Evolutionary conservation across 208 protist species (phyloP).

Genomic region (Trypanosoma cruzi): DNA sequence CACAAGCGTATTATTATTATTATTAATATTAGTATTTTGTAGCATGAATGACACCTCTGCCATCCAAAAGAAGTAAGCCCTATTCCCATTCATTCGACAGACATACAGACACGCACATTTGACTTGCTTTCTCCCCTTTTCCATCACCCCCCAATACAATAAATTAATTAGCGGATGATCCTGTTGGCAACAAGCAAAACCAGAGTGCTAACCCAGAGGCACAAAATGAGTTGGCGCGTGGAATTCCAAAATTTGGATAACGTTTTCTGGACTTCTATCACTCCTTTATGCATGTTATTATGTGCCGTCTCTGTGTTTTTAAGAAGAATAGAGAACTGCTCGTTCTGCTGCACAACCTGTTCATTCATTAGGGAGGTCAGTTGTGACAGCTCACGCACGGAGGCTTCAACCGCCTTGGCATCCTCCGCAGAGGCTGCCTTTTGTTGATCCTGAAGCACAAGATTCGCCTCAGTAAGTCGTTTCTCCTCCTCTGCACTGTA

Average conservation of each 20-base stretch:
- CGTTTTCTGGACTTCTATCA: constrained; percentile 58
- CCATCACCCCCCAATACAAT: background rate
- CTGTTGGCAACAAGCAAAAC: constrained; percentile 63
- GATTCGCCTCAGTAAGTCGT: constrained; percentile 42
- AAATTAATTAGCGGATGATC: constrained; percentile 30
- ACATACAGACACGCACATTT: background rate
- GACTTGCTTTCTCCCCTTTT: background rate
- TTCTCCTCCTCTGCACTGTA: constrained; percentile 50
- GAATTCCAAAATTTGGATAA: constrained; percentile 65
- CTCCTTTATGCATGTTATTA: constrained; percentile 59
- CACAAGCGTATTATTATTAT: background rate
- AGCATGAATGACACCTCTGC: background rate
- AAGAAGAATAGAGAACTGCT: constrained; percentile 78
- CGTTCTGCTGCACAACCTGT: constrained; percentile 78
- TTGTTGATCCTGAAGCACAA: constrained; percentile 55
- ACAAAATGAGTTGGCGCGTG: constrained; percentile 74
- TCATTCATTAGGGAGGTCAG: constrained; percentile 87
- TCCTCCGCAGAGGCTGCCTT: constrained; percentile 56
- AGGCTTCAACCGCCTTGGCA: constrained; percentile 69
- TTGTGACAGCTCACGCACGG: constrained; percentile 85
- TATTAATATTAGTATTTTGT: too few species aligned
- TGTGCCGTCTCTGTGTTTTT: constrained; percentile 73
- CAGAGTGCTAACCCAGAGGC: constrained; percentile 70
- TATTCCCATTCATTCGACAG: background rate
- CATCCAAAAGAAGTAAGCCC: background rate